phyloP scores from a whole-genome alignment of 371 early-diverging fungal species.

The Syncephalastrum monosporum region DNA sequence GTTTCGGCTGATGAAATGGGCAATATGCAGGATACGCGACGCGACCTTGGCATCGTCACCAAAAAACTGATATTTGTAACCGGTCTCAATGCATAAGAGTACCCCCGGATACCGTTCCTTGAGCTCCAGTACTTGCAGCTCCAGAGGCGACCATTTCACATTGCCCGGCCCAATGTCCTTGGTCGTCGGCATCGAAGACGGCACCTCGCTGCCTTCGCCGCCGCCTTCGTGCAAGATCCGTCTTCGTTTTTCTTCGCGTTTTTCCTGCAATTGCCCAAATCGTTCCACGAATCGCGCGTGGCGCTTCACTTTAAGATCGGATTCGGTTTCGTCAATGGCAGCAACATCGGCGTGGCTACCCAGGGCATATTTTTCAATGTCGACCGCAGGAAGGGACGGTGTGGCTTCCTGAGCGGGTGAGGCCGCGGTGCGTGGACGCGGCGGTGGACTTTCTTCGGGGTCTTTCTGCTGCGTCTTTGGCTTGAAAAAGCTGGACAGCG shows the following conservation, averaged over 20 bases:
- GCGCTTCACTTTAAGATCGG: conserved; percentile 9
- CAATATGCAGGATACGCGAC: conserved; percentile 71
- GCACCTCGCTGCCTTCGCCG: conserved; percentile 1
- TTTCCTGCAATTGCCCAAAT: conserved; percentile 23
- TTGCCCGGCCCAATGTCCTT: conserved; percentile 18
- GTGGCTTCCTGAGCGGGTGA: too few relatives aligned
- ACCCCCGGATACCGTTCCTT: conserved; percentile 69
- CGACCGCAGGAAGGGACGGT: too few relatives aligned
- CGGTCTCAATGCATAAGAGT: conserved; percentile 83
- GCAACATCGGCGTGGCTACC: too few relatives aligned
- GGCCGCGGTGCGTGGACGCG: too few relatives aligned
- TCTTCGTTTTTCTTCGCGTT: conserved; percentile 15
- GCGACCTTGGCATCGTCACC: conserved; percentile 73
- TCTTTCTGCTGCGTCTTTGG: too few relatives aligned
- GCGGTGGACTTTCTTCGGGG: too few relatives aligned
- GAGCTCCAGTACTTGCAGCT: conserved; percentile 74
- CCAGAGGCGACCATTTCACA: conserved; percentile 74
- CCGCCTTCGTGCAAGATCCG: conserved; percentile 10
- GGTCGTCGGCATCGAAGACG: background rate
- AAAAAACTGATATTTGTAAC: conserved; percentile 88
- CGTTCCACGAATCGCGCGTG: conserved; percentile 29
- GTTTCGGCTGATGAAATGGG: conserved; percentile 73
- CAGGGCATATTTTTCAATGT: too few relatives aligned
- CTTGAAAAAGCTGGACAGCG: too few relatives aligned
- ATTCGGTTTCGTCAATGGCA: too few relatives aligned